Evolutionary conservation across 768 basidiomycete species (phyloP), one percentile per base, ranked within the genome.

Genomic region (Trametes cingulata): DNA sequence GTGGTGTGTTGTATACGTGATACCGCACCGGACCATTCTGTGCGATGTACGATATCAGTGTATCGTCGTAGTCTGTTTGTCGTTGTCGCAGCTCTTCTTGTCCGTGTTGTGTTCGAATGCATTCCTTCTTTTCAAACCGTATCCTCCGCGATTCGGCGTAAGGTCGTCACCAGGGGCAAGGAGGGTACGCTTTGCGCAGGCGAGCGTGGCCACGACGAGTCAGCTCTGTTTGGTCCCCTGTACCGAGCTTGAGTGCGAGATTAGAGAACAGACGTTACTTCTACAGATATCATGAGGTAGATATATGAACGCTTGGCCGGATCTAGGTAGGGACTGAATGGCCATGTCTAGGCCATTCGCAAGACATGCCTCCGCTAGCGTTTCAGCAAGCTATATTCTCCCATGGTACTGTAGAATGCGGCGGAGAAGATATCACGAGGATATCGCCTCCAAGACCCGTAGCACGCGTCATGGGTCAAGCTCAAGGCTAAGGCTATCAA

Each of bases 1-100:
- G 20, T 9, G 33, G 45, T 10, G 50, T 42, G 58, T 47, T 60
- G 58, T 60, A 37, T 53, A 35, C 45, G 29, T 60, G 59, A 48
- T 60, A 60, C 59, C 59, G 59, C 51, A 37, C 52, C 46, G 59
- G 59, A 60, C 59, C 45, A 37, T 60, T 52, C 42, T 36, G 59
- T 54, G 52, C 52, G 52, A 48, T 60, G 59, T 60, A 60, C 52
- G 46, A 48, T 60, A 39, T 37, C 20, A 20, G 52, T 60, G 59
- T 60, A 60, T 54, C 39, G 42, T 37, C 59, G 15, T 48, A 60
- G 52, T 48, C 39, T 54, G 52, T 59, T 52, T 51, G 27, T 56
- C 55, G 43, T 59, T 58, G 56, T 58, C 56, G 56, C 33, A 40
- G 57, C 49, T 52, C 24, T 56, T 13, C 41, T 13, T 35, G 56